These are phyloP conservation scores for Aspergillus tubingensis DNA, from an alignment of 2,329 filamentous ascomycete genomes.

Conservation along the genomic window DNA sequence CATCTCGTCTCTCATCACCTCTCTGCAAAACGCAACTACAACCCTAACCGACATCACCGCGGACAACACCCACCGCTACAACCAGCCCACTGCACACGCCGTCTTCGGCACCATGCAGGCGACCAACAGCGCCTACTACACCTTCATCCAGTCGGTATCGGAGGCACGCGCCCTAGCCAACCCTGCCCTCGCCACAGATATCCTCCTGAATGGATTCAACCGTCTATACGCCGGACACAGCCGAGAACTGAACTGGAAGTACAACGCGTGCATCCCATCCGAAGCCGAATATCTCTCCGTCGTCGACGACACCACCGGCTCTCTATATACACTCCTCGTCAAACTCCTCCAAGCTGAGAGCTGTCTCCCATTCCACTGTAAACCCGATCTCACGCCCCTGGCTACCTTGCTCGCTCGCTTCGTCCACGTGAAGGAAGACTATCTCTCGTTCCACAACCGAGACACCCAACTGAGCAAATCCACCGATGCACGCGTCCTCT, in stretches of 20 bases:
- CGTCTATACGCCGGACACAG: conserved; percentile 1
- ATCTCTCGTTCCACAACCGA: background rate
- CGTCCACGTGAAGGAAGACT: background rate
- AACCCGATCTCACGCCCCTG: background rate
- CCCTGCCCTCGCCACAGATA: background rate
- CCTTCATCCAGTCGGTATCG: background rate
- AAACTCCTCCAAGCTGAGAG: background rate
- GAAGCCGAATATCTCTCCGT: background rate
- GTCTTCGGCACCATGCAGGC: conserved; percentile 3
- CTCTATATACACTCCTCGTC: background rate
- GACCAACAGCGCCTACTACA: conserved; percentile 5
- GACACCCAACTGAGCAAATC: background rate
- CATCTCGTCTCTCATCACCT: background rate
- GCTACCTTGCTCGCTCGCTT: background rate
- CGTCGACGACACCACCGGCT: conserved; percentile 1
- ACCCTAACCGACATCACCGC: background rate
- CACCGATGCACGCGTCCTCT: background rate
- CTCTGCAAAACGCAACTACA: background rate
- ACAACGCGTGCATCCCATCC: background rate
- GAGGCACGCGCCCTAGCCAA: background rate
- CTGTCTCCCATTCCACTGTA: background rate
- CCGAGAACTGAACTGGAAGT: background rate
- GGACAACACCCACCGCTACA: background rate
- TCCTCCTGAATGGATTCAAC: background rate
- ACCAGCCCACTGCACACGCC: background rate